phyloP scores from a whole-genome alignment of 1,284 basidiomycete genomes.

The Macrocystidia cucumis region DNA sequence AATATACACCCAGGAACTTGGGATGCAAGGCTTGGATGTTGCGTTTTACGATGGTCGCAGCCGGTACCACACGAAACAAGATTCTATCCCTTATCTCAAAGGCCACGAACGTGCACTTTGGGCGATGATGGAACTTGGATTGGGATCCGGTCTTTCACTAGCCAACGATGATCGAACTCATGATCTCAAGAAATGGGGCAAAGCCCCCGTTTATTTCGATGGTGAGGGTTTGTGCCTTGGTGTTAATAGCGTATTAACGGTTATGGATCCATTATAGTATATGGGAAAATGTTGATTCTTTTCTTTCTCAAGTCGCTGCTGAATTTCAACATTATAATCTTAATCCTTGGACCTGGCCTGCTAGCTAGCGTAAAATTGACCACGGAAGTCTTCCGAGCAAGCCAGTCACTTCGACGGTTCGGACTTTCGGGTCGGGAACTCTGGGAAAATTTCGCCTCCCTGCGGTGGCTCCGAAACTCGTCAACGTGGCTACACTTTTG shows the following conservation, averaged over 20 bases:
- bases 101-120: conserved; percentile 53
- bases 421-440: too few species aligned
- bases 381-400: too few species aligned
- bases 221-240: conserved; percentile 33
- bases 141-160: conserved; percentile 45
- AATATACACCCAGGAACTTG: conserved; percentile 41
- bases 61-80: conserved; percentile 64
- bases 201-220: conserved; percentile 61
- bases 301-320: conserved; percentile 45
- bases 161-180: conserved; percentile 29
- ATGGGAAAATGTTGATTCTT: conserved; percentile 45
- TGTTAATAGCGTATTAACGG: conserved; percentile 3
- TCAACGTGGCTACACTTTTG: too few species aligned
- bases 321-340: conserved; percentile 47
- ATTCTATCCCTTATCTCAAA: conserved; percentile 47
- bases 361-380: too few species aligned
- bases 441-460: too few species aligned
- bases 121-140: conserved; percentile 65
- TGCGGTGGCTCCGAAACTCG: too few species aligned
- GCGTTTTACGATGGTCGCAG: conserved; percentile 68
- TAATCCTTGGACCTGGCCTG: conserved; percentile 54
- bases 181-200: conserved; percentile 16
- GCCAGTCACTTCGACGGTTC: too few species aligned
- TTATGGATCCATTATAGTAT: conserved; percentile 44
- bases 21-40: conserved; percentile 61